These are phyloP conservation scores for Naganishia albida DNA, from an alignment of 1,284 basidiomycete genomes.

Conservation along the genomic window DNA sequence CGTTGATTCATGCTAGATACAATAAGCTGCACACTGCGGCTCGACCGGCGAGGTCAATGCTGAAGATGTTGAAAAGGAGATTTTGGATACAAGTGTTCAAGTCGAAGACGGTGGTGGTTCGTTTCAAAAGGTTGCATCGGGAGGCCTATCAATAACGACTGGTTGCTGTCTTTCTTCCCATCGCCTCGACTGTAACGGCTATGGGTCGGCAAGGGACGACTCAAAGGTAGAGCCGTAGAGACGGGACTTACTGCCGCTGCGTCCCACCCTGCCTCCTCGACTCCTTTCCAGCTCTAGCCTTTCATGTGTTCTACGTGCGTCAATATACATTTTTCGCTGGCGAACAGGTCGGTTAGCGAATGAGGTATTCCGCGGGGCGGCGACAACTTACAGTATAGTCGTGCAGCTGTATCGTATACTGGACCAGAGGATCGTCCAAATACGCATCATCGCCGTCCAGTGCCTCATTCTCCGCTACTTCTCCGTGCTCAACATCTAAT, in stretches of 20 bases:
- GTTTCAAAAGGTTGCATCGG: not conserved
- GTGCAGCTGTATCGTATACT: conserved; percentile 23
- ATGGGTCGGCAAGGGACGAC: not conserved
- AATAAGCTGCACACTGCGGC: not conserved
- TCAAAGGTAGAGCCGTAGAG: not conserved
- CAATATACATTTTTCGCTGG: conserved; percentile 28
- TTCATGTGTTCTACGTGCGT: conserved; percentile 24
- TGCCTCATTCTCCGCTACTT: not conserved
- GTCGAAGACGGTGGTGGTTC: not conserved
- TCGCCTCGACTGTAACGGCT: conserved; percentile 9
- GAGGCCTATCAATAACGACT: conserved; percentile 7
- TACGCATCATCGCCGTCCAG: conserved; percentile 18
- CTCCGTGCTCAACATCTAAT: not conserved
- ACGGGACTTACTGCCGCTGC: conserved; percentile 26
- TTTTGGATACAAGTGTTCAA: conserved; percentile 3
- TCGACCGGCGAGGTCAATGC: not conserved
- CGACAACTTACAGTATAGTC: conserved; percentile 16
- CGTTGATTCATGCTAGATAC: not conserved
- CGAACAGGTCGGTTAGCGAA: not conserved
- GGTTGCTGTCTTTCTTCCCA: conserved; percentile 23
- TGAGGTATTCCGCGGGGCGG: not conserved
- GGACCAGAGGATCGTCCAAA: conserved; percentile 19
- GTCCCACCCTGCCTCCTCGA: conserved; percentile 26
- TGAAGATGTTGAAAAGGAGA: not conserved
- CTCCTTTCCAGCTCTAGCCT: conserved; percentile 19